phyloP scores from a whole-genome alignment of 2,329 filamentous ascomycete genomes.

The Fusarium fujikuroi region DNA sequence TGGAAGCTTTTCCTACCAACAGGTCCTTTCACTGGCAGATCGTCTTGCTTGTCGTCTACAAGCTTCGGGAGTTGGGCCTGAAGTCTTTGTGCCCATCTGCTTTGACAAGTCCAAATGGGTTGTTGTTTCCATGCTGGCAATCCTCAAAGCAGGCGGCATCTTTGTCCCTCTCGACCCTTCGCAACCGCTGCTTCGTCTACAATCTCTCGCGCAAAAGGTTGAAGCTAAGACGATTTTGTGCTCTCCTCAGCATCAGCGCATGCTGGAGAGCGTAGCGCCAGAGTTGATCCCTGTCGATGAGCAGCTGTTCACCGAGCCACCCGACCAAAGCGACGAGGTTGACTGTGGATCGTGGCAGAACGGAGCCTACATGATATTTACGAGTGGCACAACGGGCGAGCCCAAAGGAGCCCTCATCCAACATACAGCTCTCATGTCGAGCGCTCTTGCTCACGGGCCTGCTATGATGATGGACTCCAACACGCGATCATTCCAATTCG shows the following conservation, averaged over 20 bases:
- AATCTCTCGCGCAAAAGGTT: constrained; percentile 29
- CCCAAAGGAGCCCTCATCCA: constrained; percentile 39
- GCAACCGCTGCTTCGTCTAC: constrained; percentile 31
- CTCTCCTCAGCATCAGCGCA: constrained; percentile 31
- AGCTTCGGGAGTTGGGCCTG: constrained; percentile 37
- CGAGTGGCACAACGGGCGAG: constrained; percentile 30
- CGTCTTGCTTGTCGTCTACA: constrained; percentile 46
- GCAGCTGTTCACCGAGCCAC: constrained; percentile 14
- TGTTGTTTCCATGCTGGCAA: constrained; percentile 42
- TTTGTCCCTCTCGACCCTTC: constrained; percentile 41
- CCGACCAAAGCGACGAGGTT: neutral
- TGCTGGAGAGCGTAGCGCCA: constrained; percentile 16
- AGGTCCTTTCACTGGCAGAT: constrained; percentile 53
- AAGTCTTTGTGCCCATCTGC: constrained; percentile 43
- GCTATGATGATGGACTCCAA: constrained; percentile 38
- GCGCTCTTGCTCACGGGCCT: constrained; percentile 32
- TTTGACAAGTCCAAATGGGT: constrained; percentile 47
- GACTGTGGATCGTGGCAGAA: constrained; percentile 17
- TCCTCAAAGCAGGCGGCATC: constrained; percentile 43
- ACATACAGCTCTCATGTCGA: constrained; percentile 34
- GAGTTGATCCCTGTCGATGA: constrained; percentile 35
- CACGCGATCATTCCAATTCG: constrained; percentile 49
- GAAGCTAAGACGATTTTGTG: constrained; percentile 31
- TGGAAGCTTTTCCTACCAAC: constrained; percentile 54
- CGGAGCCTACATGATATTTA: constrained; percentile 41